A percentile compares a stretch with the other conserved stretches of the same genome.
Evolutionary conservation across 176 grass and related monocot genomes (phyloP).

Genomic region (Phyllostachys edulis): DNA sequence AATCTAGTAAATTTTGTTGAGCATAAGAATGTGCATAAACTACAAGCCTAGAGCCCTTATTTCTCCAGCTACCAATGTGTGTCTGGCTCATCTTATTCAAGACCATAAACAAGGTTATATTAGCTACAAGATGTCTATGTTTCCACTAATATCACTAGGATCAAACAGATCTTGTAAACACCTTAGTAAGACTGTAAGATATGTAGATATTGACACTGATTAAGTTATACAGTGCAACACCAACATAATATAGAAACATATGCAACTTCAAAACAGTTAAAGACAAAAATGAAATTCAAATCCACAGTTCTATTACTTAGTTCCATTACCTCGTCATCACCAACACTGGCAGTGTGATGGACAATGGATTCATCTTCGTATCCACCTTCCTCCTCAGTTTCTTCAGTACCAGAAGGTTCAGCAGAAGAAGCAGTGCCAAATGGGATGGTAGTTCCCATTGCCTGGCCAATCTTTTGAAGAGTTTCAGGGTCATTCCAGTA

Average conservation of each 20-base stretch:
- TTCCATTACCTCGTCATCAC: constrained; percentile 68
- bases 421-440: constrained; percentile 49
- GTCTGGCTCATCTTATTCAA: background rate
- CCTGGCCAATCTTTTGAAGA: constrained; percentile 91
- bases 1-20: background rate
- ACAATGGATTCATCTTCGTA: constrained; percentile 85
- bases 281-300: constrained; percentile 2
- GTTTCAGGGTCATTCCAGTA: constrained; percentile 96
- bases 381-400: constrained; percentile 60
- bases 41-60: background rate
- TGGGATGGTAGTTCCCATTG: constrained; percentile 77
- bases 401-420: constrained; percentile 66
- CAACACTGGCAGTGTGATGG: constrained; percentile 79
- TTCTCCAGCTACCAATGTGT: background rate
- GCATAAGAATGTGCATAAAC: background rate
- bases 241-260: constrained; percentile 29
- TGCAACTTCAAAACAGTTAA: constrained; percentile 6
- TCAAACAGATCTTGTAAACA: background rate
- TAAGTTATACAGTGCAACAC: background rate
- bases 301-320: background rate
- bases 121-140: background rate
- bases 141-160: background rate
- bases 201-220: background rate
- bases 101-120: constrained; percentile 5
- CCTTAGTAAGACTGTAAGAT: background rate